These are phyloP conservation scores for Parafenestella ontariensis DNA, from an alignment of 2,329 filamentous ascomycete genomes.

Conservation along the genomic window DNA sequence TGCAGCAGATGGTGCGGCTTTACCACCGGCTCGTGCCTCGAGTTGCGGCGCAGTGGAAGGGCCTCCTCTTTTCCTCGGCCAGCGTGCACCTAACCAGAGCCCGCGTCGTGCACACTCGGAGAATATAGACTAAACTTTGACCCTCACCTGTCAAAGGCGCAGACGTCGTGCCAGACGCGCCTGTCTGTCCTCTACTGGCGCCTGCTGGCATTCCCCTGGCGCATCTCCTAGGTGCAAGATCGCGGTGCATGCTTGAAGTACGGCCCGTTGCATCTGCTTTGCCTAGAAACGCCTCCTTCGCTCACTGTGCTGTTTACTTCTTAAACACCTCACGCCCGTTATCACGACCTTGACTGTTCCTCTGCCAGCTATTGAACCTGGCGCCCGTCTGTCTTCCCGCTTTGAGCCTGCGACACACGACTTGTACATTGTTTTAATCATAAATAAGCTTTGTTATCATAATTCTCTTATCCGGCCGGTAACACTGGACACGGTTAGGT, in stretches of 20 bases:
- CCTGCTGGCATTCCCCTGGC: constrained; percentile 38
- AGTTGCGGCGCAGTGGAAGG: constrained; percentile 40
- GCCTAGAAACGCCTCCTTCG: constrained; percentile 43
- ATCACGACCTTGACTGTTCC: constrained; percentile 28
- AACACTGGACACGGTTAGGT: not conserved
- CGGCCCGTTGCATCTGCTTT: constrained; percentile 50
- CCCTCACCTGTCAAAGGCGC: constrained; percentile 46
- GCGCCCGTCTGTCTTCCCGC: constrained; percentile 29
- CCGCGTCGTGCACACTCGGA: constrained; percentile 43
- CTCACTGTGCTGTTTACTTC: constrained; percentile 27
- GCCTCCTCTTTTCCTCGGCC: constrained; percentile 36
- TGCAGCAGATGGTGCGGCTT: constrained; percentile 39
- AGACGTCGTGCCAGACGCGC: constrained; percentile 41
- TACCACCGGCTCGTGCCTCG: constrained; percentile 46
- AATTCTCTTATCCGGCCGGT: constrained; percentile 2
- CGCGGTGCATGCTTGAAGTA: constrained; percentile 43
- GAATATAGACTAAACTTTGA: constrained; percentile 49
- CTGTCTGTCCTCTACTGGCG: constrained; percentile 34
- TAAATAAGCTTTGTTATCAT: constrained; percentile 13
- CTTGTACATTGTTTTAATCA: constrained; percentile 30
- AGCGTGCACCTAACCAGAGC: constrained; percentile 28
- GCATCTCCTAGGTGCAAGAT: constrained; percentile 37
- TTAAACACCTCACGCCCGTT: constrained; percentile 38
- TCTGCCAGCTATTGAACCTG: constrained; percentile 43
- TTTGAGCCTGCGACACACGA: constrained; percentile 21